These are phyloP conservation scores for Phialophora chinensis DNA, from an alignment of 2,329 filamentous ascomycete genomes.

Conservation along the genomic window DNA sequence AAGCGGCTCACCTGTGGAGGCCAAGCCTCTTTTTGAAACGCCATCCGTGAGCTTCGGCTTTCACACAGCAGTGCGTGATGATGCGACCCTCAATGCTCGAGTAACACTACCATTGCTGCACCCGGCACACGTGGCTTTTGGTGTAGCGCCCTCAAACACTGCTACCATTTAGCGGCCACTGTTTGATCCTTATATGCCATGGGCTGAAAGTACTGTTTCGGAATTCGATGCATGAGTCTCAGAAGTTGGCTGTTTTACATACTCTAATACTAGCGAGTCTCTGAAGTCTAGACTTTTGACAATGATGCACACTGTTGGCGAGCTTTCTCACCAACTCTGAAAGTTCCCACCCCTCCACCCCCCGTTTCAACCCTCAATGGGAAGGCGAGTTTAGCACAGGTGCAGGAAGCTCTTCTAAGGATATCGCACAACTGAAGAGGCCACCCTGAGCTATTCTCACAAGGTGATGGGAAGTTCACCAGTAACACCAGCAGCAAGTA, in stretches of 20 bases:
- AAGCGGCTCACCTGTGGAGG: neutral
- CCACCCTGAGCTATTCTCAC: neutral
- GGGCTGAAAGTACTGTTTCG: neutral
- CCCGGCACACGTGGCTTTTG: neutral
- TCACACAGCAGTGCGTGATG: neutral
- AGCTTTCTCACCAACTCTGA: neutral
- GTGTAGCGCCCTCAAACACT: neutral
- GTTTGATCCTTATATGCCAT: neutral
- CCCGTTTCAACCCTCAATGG: neutral
- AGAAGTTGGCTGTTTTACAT: neutral
- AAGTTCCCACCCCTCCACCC: neutral
- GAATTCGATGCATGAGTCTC: neutral
- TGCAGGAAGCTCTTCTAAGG: neutral
- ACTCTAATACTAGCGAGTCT: neutral
- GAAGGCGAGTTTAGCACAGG: neutral
- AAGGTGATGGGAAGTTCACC: neutral
- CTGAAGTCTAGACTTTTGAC: neutral
- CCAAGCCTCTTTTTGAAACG: neutral
- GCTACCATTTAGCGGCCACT: neutral
- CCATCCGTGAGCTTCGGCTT: neutral
- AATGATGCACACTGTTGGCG: neutral
- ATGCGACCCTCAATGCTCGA: neutral
- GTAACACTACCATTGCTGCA: neutral
- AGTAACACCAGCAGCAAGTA: neutral
- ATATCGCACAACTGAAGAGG: neutral